Conservation (phyloP, 768 basidiomycete genomes). For the Boletus sp. region DNA sequence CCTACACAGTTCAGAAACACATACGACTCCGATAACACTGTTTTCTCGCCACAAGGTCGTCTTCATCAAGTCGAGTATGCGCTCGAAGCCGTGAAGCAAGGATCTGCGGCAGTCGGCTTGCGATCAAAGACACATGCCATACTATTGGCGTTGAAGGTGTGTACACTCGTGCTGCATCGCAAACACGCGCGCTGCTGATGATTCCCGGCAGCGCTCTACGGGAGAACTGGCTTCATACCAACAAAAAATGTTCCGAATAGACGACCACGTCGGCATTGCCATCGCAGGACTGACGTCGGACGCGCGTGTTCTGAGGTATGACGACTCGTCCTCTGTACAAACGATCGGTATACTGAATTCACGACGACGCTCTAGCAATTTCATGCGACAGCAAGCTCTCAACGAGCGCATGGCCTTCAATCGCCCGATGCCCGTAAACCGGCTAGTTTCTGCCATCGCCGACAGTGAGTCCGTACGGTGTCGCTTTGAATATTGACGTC, state of each 20-base stretch:
- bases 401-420: constrained; percentile 92
- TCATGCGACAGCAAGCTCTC: constrained; percentile 99
- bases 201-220: constrained; percentile 76
- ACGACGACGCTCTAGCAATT: constrained; percentile 64
- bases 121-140: constrained; percentile 94
- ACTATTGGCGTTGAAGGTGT: constrained; percentile 87
- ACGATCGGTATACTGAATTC: neutral
- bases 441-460: constrained; percentile 90
- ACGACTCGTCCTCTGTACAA: neutral
- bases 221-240: constrained; percentile 99
- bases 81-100: constrained; percentile 98
- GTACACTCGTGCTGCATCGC: constrained; percentile 13
- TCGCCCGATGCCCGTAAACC: constrained; percentile 90
- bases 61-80: constrained; percentile 99
- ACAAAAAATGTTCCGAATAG: constrained; percentile 99
- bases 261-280: constrained; percentile 98
- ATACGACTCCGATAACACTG: constrained; percentile 98
- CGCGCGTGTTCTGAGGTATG: constrained; percentile 91
- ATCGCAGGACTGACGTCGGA: constrained; percentile 99
- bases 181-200: constrained; percentile 6
- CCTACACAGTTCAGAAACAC: constrained; percentile 83
- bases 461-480: constrained; percentile 66
- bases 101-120: constrained; percentile 96
- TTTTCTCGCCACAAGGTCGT: constrained; percentile 94
- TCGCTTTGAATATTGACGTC: neutral